phyloP scores from a whole-genome alignment of 1,284 basidiomycete species.

The Trichosporon sp. region DNA sequence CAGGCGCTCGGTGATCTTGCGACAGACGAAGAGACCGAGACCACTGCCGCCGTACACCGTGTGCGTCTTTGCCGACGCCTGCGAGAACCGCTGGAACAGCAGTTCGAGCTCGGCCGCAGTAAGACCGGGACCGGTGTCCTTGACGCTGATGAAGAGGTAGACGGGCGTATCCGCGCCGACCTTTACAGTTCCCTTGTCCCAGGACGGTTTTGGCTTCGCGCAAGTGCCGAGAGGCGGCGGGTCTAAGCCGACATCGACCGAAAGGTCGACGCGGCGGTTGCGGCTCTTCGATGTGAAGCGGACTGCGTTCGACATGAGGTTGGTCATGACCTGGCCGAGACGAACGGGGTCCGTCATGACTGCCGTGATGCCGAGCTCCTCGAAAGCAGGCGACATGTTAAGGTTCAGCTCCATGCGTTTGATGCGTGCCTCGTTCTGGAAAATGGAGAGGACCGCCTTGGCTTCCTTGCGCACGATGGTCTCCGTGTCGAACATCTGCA shows the following conservation, averaged over 20 bases:
- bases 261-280: constrained; percentile 24
- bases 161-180: constrained; percentile 26
- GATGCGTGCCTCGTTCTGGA: constrained; percentile 51
- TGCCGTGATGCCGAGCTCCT: constrained; percentile 19
- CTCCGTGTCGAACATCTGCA: constrained; percentile 40
- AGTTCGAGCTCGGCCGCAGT: constrained; percentile 33
- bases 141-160: constrained; percentile 31
- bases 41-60: constrained; percentile 44
- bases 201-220: constrained; percentile 25
- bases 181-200: not conserved
- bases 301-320: constrained; percentile 41
- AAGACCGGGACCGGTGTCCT: constrained; percentile 43
- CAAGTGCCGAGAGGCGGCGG: constrained; percentile 32
- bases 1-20: constrained; percentile 39
- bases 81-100: constrained; percentile 42
- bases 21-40: constrained; percentile 42
- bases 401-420: constrained; percentile 39
- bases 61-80: constrained; percentile 38
- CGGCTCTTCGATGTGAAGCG: constrained; percentile 33
- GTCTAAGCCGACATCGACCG: constrained; percentile 33
- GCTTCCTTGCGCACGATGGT: constrained; percentile 41
- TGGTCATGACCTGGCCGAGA: constrained; percentile 40
- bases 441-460: constrained; percentile 43
- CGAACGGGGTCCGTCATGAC: constrained; percentile 41
- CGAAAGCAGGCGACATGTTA: constrained; percentile 18